Percentiles rank a stretch among this genome's conserved stretches.
These are phyloP conservation scores for Colletotrichum noveboracense DNA, from an alignment of 2,329 filamentous ascomycete genomes.

Conservation along the genomic window DNA sequence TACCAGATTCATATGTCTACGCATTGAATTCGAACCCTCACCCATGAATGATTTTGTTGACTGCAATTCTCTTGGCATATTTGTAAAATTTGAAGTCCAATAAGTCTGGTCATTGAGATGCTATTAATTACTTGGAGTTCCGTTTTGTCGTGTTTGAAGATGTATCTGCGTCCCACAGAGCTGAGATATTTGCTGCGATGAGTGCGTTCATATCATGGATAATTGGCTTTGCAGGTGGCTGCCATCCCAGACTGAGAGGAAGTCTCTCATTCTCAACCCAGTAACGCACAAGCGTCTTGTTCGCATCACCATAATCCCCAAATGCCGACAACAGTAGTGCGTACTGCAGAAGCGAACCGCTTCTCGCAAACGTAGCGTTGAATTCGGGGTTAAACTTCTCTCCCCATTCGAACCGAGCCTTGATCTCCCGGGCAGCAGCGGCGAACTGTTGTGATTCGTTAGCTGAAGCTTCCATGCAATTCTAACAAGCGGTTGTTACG, in stretches of 20 bases:
- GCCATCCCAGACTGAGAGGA: background rate
- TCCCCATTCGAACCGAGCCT: conserved; percentile 26
- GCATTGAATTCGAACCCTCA: no score
- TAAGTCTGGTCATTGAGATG: no score
- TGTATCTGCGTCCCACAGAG: background rate
- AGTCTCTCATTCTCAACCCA: conserved; percentile 5
- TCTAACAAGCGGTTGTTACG: background rate
- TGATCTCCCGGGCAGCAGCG: conserved; percentile 28
- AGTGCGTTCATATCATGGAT: background rate
- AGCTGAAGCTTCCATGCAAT: background rate
- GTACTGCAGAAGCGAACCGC: background rate
- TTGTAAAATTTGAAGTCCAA: no score
- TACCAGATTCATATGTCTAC: no score
- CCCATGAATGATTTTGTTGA: no score
- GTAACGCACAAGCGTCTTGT: background rate
- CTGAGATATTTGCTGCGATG: background rate
- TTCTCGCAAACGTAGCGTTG: conserved; percentile 8
- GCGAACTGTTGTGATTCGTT: conserved; percentile 4
- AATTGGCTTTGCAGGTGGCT: background rate
- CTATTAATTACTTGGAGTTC: no score
- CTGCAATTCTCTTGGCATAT: no score
- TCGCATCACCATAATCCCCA: background rate
- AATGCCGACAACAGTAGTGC: background rate
- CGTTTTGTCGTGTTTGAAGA: background rate
- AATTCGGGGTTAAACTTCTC: conserved; percentile 28